These are phyloP conservation scores for Phanerochaete carnosa DNA, from an alignment of 768 basidiomycete genomes.

Conservation along the genomic window DNA sequence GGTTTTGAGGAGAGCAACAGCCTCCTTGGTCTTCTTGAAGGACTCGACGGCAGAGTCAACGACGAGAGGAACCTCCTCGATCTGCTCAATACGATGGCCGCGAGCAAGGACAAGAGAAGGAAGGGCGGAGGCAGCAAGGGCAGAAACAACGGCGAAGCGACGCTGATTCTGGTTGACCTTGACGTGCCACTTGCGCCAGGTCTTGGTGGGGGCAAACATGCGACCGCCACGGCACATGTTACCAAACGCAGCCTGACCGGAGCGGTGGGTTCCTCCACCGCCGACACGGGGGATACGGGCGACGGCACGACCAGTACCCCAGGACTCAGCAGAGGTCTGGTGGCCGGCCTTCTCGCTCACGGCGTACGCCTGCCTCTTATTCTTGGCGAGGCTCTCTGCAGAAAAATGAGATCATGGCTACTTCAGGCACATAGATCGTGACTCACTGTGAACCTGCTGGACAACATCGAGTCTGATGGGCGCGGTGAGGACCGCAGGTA, in stretches of 20 bases:
- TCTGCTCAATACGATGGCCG: slow-evolving; percentile 97
- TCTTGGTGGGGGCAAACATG: slow-evolving; percentile 99
- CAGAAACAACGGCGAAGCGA: slow-evolving; percentile 96
- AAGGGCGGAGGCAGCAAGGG: slow-evolving; percentile 95
- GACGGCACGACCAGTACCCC: slow-evolving; percentile 99
- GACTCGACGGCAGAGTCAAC: slow-evolving; percentile 76
- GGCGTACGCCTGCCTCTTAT: slow-evolving; percentile 95
- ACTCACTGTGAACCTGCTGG: slow-evolving; percentile 97
- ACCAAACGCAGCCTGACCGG: slow-evolving; percentile 98
- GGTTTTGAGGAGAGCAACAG: slow-evolving; percentile 87
- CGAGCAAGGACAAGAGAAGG: slow-evolving; percentile 98
- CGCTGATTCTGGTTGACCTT: slow-evolving; percentile 99
- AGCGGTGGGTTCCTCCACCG: slow-evolving; percentile 97
- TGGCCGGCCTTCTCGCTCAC: slow-evolving; percentile 98
- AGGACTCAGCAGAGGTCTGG: slow-evolving; percentile 98
- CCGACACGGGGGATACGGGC: slow-evolving; percentile 99
- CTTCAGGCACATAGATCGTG: not conserved
- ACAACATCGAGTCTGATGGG: slow-evolving; percentile 99
- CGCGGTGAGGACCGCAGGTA: slow-evolving; percentile 95
- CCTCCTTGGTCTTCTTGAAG: slow-evolving; percentile 95
- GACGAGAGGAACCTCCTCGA: slow-evolving; percentile 96
- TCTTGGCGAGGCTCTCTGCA: slow-evolving; percentile 95
- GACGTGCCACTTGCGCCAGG: slow-evolving; percentile 99
- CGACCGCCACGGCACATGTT: slow-evolving; percentile 99
- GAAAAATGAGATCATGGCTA: slow-evolving; percentile 13